Evolutionary conservation across 106 monocot genomes (phyloP), one percentile per base, ranked within the genome.

Genomic region (Posidonia australis): DNA sequence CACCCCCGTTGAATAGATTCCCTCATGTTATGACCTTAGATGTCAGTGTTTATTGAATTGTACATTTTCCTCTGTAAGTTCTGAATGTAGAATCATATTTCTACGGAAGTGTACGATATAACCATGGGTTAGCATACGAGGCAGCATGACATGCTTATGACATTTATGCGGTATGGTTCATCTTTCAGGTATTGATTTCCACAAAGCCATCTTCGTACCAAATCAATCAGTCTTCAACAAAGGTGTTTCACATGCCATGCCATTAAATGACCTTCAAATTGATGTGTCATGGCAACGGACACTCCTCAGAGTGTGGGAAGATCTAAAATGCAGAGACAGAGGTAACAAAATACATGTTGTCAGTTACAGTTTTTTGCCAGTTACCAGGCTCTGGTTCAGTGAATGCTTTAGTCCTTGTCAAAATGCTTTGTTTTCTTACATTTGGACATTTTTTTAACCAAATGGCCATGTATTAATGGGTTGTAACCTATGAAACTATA

Each of bases 191-290:
- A 64, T 89, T 51, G 64, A 78, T 58, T 94, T 94, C 60, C 81
- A 79, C 3, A 86, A 77, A 63, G 89, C 89, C 58, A 66, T 94
- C 65, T 94, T 94, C 70, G 93, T 84, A 51, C 93, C 83, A 32
- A 69, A 62, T 76, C 65, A 84, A 54, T 89, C 89, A 60, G 23
- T 60, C 19, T 76, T 79, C 72, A 66, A 80, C 54, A 77, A 44
- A 63, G 77, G 87, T 44, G 80, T 71, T 64, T 83, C 86, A 27
- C 65, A 65, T 44, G 17, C 78, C 65, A 76, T 83, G 54, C 48
- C 58, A n/a, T 28, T 80, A 55, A 64, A 79, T 67, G 46, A 49
- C 27, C 60, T 77, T 54, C 60, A 67, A 32, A 56, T 32, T 19
- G 80, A 94, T 80, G 25, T 78, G 13, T 79, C 86, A 26, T 94